Base-by-base conservation (phyloP, 768 basidiomycete species). In the Termitomyces sp. region DNA sequence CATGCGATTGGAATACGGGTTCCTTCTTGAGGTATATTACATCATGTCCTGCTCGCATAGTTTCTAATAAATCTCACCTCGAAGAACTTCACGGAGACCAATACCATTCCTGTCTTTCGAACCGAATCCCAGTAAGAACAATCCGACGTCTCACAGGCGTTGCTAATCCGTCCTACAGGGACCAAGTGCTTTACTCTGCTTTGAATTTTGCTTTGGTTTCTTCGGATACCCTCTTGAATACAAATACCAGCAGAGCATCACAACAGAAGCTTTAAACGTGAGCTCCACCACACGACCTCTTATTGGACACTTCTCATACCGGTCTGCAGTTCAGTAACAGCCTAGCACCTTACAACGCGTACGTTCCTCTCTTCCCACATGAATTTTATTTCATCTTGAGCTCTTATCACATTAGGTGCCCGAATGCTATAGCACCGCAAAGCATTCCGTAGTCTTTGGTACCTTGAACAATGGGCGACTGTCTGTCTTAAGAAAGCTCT, bases 271-370 rank as follows among this genome's bases (percentile, higher is more conserved):
- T 26, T 12, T 46, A 70, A 0, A 45, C 24, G 44, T 45, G 81
- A 79, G 7, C 16, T 1, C n/a, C 24, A 16, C 24, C 15, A 89
- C 77, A 75, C 68, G 84, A 10, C 9, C 63, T 60, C 22, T 3
- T 4, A 26, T 15, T 9, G 15, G 8, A 13, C 24, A 26, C 24
- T 7, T 45, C 44, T 16, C 4, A 45, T 8, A 26, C 44, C 22
- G 3, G 3, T 8, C 0, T 22, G 24, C 50, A 88, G 80, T 90
- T 87, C 68, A 92, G 92, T 71, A 89, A 89, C 68, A 94, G 92
- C 1, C 82, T 97, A 3, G 81, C 92, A 0, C 94, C 94, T 3
- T 94, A 94, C 62, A 79, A 81, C 56, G 91, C 89, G 75, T 90
- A 65, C 47, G 78, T 68, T 9, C n/a, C n/a, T 31, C 26, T 29